These are phyloP conservation scores for Plasmodium yoelii DNA, from an alignment of 169 alveolate species.

Conservation along the genomic window DNA sequence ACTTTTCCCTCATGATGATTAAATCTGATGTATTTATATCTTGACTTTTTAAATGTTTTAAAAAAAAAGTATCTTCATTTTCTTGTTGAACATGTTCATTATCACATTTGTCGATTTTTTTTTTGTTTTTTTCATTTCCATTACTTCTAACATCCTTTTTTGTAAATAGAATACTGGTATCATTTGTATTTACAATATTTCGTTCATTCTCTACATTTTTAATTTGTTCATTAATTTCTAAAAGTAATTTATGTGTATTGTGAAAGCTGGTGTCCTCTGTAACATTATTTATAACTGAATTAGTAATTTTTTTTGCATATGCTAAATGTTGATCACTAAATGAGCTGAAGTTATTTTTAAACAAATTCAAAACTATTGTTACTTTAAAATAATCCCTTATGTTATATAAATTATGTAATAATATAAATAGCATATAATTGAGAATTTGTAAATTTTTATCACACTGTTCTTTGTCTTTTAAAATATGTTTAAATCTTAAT, in stretches of 20 bases:
- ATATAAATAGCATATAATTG: constrained; percentile 58
- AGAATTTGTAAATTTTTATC: constrained; percentile 6
- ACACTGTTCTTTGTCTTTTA: constrained; percentile 31
- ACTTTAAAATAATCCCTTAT: constrained; percentile 66
- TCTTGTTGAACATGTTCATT: constrained; percentile 7
- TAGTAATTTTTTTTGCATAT: constrained; percentile 42
- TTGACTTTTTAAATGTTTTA: constrained; percentile 8
- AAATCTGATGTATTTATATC: constrained; percentile 19
- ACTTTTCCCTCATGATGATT: constrained; percentile 33
- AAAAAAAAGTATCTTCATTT: not conserved
- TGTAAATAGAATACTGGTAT: not conserved
- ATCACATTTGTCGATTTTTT: constrained; percentile 5
- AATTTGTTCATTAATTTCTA: constrained; percentile 63
- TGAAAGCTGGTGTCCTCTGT: constrained; percentile 9
- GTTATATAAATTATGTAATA: constrained; percentile 49
- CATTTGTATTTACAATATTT: constrained; percentile 18
- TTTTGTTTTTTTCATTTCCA: not conserved
- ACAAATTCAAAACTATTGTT: constrained; percentile 39
- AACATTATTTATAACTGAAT: constrained; percentile 43
- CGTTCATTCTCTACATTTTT: constrained; percentile 55
- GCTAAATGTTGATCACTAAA: constrained; percentile 33
- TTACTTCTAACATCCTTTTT: constrained; percentile 4
- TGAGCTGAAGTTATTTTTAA: constrained; percentile 33
- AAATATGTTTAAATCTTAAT: constrained; percentile 37
- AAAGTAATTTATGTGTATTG: constrained; percentile 29